A percentile compares a stretch with the other conserved stretches of the same genome.
Conservation (phyloP, 169 alveolate genomes). For the Plasmodium berghei region DNA sequence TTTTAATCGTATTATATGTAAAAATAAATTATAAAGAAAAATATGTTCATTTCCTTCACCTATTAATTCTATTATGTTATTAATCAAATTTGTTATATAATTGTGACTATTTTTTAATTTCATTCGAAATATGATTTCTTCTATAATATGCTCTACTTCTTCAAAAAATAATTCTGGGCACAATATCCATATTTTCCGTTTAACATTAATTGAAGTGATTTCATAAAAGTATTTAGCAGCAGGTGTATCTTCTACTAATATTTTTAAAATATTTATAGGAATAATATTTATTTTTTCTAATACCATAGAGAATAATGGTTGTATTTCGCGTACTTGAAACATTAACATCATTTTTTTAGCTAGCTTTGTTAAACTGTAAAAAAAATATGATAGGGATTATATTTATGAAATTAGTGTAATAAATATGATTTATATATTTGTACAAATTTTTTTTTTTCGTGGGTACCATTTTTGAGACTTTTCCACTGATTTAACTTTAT, state of each 20-base stretch:
- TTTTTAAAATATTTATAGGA: slow-evolving; percentile 78
- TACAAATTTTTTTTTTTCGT: background rate
- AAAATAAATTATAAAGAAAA: slow-evolving; percentile 62
- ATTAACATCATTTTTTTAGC: slow-evolving; percentile 84
- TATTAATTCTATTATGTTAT: slow-evolving; percentile 35
- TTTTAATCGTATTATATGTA: slow-evolving; percentile 70
- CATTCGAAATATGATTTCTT: slow-evolving; percentile 65
- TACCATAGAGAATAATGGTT: slow-evolving; percentile 80
- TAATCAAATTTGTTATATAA: slow-evolving; percentile 14
- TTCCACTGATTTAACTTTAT: slow-evolving; percentile 72
- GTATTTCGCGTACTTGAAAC: slow-evolving; percentile 87
- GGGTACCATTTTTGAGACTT: slow-evolving; percentile 53
- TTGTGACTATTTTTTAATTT: slow-evolving; percentile 36
- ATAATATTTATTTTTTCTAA: slow-evolving; percentile 80
- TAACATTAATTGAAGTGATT: slow-evolving; percentile 73
- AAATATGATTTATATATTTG: background rate
- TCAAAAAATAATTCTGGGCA: slow-evolving; percentile 54
- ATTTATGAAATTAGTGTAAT: background rate
- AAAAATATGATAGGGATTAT: background rate
- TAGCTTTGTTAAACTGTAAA: slow-evolving; percentile 50
- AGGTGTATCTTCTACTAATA: slow-evolving; percentile 81
- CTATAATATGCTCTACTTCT: slow-evolving; percentile 60
- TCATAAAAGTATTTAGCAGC: slow-evolving; percentile 82
- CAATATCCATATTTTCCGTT: slow-evolving; percentile 69
- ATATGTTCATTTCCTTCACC: slow-evolving; percentile 52